phyloP scores from a whole-genome alignment of 2,329 filamentous ascomycete species.

The Triangularia verruculosa region DNA sequence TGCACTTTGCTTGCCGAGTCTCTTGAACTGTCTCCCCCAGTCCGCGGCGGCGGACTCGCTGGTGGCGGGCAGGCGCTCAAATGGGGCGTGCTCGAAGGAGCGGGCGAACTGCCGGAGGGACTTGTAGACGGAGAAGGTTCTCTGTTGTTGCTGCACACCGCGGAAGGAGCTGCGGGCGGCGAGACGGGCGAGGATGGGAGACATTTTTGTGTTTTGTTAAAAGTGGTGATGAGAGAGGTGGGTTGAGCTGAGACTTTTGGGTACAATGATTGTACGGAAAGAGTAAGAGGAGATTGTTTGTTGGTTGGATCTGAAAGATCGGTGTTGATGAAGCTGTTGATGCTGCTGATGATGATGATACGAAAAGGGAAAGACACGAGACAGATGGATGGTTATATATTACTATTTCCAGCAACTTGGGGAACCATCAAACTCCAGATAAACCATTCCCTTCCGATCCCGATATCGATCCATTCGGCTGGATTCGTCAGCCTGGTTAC shows the following conservation, averaged over 20 bases:
- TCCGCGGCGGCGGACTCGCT: slow-evolving; percentile 33
- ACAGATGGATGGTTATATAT: background rate
- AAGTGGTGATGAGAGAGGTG: background rate
- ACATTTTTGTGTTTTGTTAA: slow-evolving; percentile 14
- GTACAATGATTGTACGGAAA: background rate
- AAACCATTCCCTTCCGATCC: background rate
- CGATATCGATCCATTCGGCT: slow-evolving; percentile 1
- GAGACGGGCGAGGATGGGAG: slow-evolving; percentile 33
- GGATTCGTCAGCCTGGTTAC: background rate
- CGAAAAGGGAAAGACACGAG: background rate
- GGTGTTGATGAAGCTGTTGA: slow-evolving; percentile 4
- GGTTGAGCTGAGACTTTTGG: background rate
- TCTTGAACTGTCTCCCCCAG: slow-evolving; percentile 38
- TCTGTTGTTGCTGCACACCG: slow-evolving; percentile 27
- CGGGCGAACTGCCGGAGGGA: slow-evolving; percentile 37
- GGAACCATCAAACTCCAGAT: background rate
- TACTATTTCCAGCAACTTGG: background rate
- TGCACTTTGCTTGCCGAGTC: slow-evolving; percentile 29
- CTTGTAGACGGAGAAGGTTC: slow-evolving; percentile 38
- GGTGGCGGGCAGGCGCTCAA: slow-evolving; percentile 36
- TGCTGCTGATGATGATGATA: slow-evolving; percentile 8
- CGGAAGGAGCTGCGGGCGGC: slow-evolving; percentile 34
- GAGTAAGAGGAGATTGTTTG: background rate
- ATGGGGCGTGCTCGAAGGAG: slow-evolving; percentile 39
- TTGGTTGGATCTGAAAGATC: background rate